phyloP scores from a whole-genome alignment of 441 rosid species.

The Eruca vesicaria region DNA sequence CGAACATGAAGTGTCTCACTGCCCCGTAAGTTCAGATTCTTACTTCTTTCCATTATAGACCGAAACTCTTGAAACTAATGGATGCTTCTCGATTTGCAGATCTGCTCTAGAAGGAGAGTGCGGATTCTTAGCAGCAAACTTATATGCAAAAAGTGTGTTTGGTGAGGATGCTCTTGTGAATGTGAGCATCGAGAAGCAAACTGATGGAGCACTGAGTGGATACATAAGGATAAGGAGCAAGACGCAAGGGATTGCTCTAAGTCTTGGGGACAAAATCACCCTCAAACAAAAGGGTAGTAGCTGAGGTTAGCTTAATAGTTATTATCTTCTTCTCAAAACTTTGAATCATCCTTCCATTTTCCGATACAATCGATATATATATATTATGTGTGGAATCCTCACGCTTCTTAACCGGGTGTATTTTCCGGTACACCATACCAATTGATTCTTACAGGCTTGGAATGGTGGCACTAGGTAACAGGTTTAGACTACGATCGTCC shows the following conservation, averaged over 20 bases:
- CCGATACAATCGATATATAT: not conserved
- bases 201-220: constrained; percentile 69
- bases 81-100: constrained; percentile 39
- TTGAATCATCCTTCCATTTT: not conserved
- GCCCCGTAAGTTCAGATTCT: constrained; percentile 60
- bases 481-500: constrained; percentile 14
- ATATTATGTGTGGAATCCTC: not conserved
- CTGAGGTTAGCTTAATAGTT: constrained; percentile 28
- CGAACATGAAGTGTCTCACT: constrained; percentile 89
- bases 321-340: not conserved
- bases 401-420: not conserved
- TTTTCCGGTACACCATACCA: not conserved
- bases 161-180: constrained; percentile 89
- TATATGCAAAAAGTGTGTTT: constrained; percentile 86
- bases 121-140: constrained; percentile 84
- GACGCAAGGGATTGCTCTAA: constrained; percentile 88
- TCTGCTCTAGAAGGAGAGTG: constrained; percentile 83
- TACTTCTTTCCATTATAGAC: not conserved
- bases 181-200: constrained; percentile 74
- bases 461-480: not conserved
- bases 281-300: constrained; percentile 85
- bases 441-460: constrained; percentile 2
- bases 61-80: not conserved
- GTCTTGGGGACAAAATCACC: constrained; percentile 89
- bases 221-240: constrained; percentile 89